phyloP scores from a whole-genome alignment of 2,329 filamentous ascomycete species.

The Stagonosporopsis vannaccii region DNA sequence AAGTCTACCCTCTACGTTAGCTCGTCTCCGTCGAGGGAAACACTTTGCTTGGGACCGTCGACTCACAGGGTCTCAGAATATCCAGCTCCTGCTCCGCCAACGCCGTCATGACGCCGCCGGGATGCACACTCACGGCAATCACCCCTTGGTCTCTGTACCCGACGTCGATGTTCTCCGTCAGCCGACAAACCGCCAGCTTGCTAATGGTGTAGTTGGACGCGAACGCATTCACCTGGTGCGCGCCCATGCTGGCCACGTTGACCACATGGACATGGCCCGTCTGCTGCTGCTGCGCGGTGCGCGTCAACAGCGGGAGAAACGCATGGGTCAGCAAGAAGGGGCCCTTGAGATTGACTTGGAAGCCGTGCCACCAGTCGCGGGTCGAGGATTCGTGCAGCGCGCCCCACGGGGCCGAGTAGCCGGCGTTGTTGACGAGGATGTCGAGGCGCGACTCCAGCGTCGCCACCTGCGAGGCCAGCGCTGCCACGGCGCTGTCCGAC shows the following conservation, averaged over 20 bases:
- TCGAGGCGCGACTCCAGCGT: constrained; percentile 44
- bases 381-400: constrained; percentile 47
- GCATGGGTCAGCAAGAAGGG: constrained; percentile 55
- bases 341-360: constrained; percentile 60
- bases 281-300: constrained; percentile 22
- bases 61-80: too few species aligned
- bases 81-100: constrained; percentile 9
- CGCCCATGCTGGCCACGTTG: constrained; percentile 58
- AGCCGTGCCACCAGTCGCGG: constrained; percentile 52
- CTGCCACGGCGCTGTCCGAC: constrained; percentile 44
- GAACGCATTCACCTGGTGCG: constrained; percentile 15
- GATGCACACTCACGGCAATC: constrained; percentile 31
- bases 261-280: constrained; percentile 48
- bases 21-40: too few species aligned
- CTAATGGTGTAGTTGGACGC: constrained; percentile 53
- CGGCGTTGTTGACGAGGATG: constrained; percentile 59
- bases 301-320: constrained; percentile 54
- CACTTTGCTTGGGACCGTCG: too few species aligned
- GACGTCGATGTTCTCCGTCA: constrained; percentile 58
- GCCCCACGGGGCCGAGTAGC: constrained; percentile 41
- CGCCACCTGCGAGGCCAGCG: constrained; percentile 44
- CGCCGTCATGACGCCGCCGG: constrained; percentile 38
- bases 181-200: constrained; percentile 59
- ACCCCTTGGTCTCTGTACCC: constrained; percentile 47
- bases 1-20: too few species aligned